A percentile compares a stretch with the other conserved stretches of the same genome.
phyloP scores from a whole-genome alignment of 108 stramenopile species.

The Fragilariopsis cylindrus region DNA sequence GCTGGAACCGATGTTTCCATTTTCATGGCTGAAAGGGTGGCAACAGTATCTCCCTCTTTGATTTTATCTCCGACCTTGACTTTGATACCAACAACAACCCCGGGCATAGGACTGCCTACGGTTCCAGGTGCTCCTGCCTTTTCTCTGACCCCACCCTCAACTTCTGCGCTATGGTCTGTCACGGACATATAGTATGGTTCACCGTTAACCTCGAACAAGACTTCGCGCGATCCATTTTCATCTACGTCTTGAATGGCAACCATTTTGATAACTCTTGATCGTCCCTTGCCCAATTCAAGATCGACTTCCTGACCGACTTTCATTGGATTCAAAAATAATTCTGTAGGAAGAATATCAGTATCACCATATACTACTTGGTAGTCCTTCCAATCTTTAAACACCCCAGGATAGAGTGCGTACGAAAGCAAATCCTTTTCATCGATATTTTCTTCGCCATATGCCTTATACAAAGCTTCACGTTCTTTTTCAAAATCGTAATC shows the following conservation, averaged over 20 bases:
- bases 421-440: constrained; percentile 80
- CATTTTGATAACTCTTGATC: constrained; percentile 50
- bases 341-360: constrained; percentile 77
- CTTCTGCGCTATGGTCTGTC: constrained; percentile 47
- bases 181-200: constrained; percentile 71
- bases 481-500: constrained; percentile 75
- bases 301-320: constrained; percentile 84
- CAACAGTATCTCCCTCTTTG: constrained; percentile 80
- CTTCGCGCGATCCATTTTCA: constrained; percentile 61
- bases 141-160: constrained; percentile 43
- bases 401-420: constrained; percentile 87
- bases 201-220: constrained; percentile 91
- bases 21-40: constrained; percentile 94
- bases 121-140: constrained; percentile 64
- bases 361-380: constrained; percentile 57
- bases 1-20: constrained; percentile 94
- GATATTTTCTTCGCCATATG: constrained; percentile 65
- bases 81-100: constrained; percentile 85
- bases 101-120: constrained; percentile 92
- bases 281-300: constrained; percentile 63
- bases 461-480: constrained; percentile 50
- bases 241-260: constrained; percentile 54
- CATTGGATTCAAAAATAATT: constrained; percentile 85
- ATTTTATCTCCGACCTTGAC: constrained; percentile 89
- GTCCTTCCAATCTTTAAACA: constrained; percentile 83